These are phyloP conservation scores for Astrephomene gubernaculifera DNA, from an alignment of 139 green algal genomes.

Conservation along the genomic window DNA sequence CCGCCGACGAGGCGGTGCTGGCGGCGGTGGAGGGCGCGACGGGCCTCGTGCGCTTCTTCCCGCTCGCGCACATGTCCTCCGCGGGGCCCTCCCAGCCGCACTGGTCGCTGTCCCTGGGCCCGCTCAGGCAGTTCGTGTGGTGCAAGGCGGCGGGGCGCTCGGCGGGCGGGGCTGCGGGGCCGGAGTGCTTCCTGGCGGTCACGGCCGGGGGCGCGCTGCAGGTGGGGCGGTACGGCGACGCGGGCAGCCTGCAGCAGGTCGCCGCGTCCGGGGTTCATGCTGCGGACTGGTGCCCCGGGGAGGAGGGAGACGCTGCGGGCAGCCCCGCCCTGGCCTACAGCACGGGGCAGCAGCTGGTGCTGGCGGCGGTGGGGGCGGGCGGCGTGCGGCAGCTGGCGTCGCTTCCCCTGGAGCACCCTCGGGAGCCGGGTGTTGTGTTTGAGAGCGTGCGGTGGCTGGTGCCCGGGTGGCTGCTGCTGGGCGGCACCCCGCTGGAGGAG, in stretches of 20 bases:
- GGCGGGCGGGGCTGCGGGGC: neutral
- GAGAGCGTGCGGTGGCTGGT: conserved; percentile 34
- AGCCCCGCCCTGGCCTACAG: conserved; percentile 29
- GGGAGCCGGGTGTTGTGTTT: neutral
- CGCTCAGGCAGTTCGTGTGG: conserved; percentile 43
- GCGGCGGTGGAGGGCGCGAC: conserved; percentile 5
- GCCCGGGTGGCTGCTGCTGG: neutral
- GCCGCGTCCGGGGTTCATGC: neutral
- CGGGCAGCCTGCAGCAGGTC: neutral
- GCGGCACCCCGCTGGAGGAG: neutral
- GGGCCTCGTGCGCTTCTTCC: conserved; percentile 15
- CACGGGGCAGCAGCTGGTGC: neutral
- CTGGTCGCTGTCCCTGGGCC: conserved; percentile 9
- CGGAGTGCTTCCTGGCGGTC: conserved; percentile 3
- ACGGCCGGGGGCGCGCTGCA: neutral
- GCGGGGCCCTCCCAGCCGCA: neutral
- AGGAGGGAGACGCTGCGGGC: neutral
- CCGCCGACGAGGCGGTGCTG: conserved; percentile 37
- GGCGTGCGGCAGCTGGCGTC: neutral
- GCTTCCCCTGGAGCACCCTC: conserved; percentile 8
- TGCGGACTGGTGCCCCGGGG: conserved; percentile 32
- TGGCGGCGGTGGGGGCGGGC: neutral
- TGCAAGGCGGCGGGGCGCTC: neutral
- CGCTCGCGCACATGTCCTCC: neutral
- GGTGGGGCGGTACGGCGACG: conserved; percentile 21